Percentiles rank a stretch among this genome's conserved stretches.
Conservation (phyloP, 495 filamentous ascomycete genomes). For the Chaetomium tenue region DNA sequence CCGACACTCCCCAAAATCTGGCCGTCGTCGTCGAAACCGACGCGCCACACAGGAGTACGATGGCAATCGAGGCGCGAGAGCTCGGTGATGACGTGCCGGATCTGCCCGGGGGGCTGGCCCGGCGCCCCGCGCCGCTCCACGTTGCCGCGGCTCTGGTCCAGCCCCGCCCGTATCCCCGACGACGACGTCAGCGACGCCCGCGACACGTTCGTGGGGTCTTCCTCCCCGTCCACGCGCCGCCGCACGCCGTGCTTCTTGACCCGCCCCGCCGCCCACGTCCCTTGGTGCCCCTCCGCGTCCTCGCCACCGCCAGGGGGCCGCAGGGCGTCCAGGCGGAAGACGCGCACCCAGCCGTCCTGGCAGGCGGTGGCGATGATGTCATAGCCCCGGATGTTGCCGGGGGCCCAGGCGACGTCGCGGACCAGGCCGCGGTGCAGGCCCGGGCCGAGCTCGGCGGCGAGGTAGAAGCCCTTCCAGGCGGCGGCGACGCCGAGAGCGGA, state of each 20-base stretch:
- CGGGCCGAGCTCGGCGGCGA: conserved; percentile 67
- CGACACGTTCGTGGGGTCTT: not conserved
- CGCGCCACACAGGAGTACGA: conserved; percentile 58
- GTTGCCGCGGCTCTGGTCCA: conserved; percentile 50
- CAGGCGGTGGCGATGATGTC: conserved; percentile 90
- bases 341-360: conserved; percentile 82
- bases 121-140: conserved; percentile 33
- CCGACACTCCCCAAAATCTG: conserved; percentile 59
- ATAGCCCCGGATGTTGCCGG: conserved; percentile 78
- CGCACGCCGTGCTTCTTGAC: conserved; percentile 25
- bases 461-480: conserved; percentile 65
- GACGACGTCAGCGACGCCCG: conserved; percentile 30
- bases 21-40: conserved; percentile 60
- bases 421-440: conserved; percentile 66
- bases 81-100: conserved; percentile 48
- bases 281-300: conserved; percentile 34
- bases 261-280: conserved; percentile 21
- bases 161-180: conserved; percentile 56
- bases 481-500: conserved; percentile 51
- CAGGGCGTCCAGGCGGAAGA: conserved; percentile 63
- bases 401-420: conserved; percentile 91
- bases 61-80: conserved; percentile 55
- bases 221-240: not conserved
- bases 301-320: not conserved
- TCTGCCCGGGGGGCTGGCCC: conserved; percentile 42